Base-by-base conservation (phyloP, 345 rosid species). In the Citrus mangshanensis region DNA sequence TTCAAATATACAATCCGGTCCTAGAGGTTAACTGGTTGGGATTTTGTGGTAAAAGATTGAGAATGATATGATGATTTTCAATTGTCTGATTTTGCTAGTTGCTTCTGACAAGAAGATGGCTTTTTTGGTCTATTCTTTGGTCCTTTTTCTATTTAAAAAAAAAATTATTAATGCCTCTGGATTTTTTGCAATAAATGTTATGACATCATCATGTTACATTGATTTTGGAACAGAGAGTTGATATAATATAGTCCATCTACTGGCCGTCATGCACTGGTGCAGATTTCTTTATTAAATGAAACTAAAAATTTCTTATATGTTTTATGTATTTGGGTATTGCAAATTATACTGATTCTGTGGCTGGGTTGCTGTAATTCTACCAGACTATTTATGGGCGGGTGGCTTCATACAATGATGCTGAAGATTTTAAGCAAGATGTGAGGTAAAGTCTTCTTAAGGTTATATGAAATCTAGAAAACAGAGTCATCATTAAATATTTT, bases 351-450 rank as follows among this genome's bases (percentile, higher is more conserved):
- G 19, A 76, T 75, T 70, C 21, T 66, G 54, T 62, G 74, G 38
- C 64, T 75, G 65, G 38, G 37, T 6, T 72, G 32, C 76, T 70
- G 13, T 68, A 27, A 12, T 66, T 79, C 65, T 46, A 67, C 83
- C 90, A 93, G 98, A 92, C 92, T 49, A 83, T 93, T 75, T 92
- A 86, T 82, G 79, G 79, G 77, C 89, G 98, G 73, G 81, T 89
- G 77, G 85, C 94, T 76, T 85, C 96, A 7, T 93, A 95, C 19
- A 79, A 91, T 80, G 81, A 77, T 75, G 72, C 90, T 0, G 92
- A 93, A 81, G 99, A 89, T 80, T 86, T 95, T 80, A 85, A 70
- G 78, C 77, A 87, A 88, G 99, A 95, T 78, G 76, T 90, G 77
- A 89, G 98, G 99, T 95, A 93, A 76, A 77, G 24, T 34, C 65